Evolutionary conservation across 1,284 basidiomycete genomes (phyloP).

Genomic region (Malassezia sp.): DNA sequence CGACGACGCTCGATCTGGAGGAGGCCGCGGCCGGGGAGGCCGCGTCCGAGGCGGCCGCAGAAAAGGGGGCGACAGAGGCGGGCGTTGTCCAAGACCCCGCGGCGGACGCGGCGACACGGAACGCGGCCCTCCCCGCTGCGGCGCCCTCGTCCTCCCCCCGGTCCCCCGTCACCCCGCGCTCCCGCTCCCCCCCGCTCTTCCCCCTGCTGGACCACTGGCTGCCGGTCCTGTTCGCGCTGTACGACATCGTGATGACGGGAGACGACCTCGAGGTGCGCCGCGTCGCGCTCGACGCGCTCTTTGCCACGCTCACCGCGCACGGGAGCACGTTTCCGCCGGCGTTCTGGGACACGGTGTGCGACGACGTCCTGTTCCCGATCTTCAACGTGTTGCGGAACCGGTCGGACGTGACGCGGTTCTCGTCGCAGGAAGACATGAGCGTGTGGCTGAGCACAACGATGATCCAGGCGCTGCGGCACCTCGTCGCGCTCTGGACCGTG

Average conservation of each 20-base stretch:
- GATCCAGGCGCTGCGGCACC: constrained; percentile 90
- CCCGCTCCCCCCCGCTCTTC: too few species aligned
- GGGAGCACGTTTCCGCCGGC: constrained; percentile 74
- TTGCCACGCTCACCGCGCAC: constrained; percentile 82
- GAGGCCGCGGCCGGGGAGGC: constrained; percentile 21
- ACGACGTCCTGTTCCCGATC: constrained; percentile 94
- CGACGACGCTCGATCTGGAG: too few species aligned
- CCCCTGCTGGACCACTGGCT: constrained; percentile 71
- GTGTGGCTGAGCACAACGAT: constrained; percentile 99
- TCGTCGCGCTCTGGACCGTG: constrained; percentile 90
- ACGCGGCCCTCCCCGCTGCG: too few species aligned
- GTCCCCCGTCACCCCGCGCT: too few species aligned
- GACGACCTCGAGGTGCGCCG: constrained; percentile 92
- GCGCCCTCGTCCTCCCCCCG: too few species aligned
- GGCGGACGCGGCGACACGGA: not conserved
- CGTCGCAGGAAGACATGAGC: constrained; percentile 95
- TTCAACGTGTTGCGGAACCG: constrained; percentile 83
- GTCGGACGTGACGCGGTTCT: constrained; percentile 75
- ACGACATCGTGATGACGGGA: constrained; percentile 99
- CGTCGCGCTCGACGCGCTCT: constrained; percentile 79
- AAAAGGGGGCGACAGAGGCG: not conserved
- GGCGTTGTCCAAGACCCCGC: not conserved
- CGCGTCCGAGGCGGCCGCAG: not conserved
- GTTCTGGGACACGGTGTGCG: constrained; percentile 97
- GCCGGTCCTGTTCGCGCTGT: constrained; percentile 89